Percentiles rank a stretch among this genome's conserved stretches.
Conservation (phyloP, 768 basidiomycete genomes). For the Steccherinum ochraceum region DNA sequence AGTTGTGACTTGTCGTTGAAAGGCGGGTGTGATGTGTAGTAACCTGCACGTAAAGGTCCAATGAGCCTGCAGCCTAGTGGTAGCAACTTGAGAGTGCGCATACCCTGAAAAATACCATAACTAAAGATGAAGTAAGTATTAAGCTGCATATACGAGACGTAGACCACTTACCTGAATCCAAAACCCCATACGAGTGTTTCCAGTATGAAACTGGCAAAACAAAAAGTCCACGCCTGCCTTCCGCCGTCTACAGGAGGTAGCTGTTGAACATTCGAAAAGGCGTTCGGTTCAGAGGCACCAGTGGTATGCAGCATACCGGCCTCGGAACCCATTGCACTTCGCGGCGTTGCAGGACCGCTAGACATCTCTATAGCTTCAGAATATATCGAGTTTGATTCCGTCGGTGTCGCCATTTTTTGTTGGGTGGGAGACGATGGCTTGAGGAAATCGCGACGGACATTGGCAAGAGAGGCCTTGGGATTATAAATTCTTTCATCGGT, state of each 20-base stretch:
- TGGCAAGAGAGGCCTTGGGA: no score
- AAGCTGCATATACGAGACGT: background rate
- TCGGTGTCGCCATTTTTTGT: no score
- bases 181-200: constrained; percentile 20
- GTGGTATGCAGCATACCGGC: background rate
- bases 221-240: constrained; percentile 18
- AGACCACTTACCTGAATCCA: constrained; percentile 14
- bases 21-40: constrained; percentile 17
- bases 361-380: background rate
- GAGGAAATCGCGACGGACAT: no score
- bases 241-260: constrained; percentile 17
- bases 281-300: background rate
- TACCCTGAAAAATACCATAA: constrained; percentile 7
- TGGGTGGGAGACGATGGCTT: no score
- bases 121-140: background rate
- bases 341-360: background rate
- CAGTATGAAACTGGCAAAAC: constrained; percentile 14
- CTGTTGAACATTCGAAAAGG: constrained; percentile 12
- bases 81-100: background rate
- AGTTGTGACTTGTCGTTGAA: constrained; percentile 12
- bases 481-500: no score
- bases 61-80: background rate
- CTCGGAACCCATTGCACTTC: background rate
- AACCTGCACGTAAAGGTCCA: background rate
- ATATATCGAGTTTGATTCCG: no score